These are phyloP conservation scores for Tricholoma furcatifolium DNA, from an alignment of 768 basidiomycete genomes.

Conservation along the genomic window DNA sequence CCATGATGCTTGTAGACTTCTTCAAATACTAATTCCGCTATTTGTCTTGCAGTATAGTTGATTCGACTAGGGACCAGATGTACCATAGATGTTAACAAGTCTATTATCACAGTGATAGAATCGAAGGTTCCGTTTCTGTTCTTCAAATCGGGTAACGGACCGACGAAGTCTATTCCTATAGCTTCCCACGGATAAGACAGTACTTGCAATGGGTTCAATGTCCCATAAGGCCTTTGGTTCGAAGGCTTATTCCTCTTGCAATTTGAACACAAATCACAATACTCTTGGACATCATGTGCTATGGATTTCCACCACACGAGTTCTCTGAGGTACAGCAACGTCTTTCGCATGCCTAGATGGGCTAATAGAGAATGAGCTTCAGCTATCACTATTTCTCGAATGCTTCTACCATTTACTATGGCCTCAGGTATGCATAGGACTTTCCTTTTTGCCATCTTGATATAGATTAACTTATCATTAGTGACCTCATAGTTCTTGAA, in stretches of 20 bases:
- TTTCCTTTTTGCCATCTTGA: not conserved
- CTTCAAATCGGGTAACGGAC: no score
- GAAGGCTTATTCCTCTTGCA: not conserved
- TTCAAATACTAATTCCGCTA: no score
- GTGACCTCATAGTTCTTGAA: no score
- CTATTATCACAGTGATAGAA: no score
- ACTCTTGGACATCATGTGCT: not conserved
- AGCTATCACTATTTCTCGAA: not conserved
- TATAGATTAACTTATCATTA: not conserved
- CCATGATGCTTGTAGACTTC: no score
- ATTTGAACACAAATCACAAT: not conserved
- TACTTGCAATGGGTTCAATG: not conserved
- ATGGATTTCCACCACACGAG: not conserved
- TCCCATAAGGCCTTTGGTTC: not conserved
- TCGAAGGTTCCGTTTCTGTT: no score
- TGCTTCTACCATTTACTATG: not conserved
- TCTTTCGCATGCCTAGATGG: no score
- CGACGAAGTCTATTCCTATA: not conserved
- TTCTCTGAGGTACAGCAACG: not conserved
- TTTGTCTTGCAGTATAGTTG: no score
- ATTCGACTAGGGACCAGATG: not conserved
- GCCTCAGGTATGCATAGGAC: not conserved
- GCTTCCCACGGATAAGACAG: not conserved
- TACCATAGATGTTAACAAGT: no score
- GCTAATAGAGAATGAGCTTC: not conserved